Evolutionary conservation across 768 basidiomycete genomes (phyloP).

Genomic region (Hortiboletus flavorubellus): DNA sequence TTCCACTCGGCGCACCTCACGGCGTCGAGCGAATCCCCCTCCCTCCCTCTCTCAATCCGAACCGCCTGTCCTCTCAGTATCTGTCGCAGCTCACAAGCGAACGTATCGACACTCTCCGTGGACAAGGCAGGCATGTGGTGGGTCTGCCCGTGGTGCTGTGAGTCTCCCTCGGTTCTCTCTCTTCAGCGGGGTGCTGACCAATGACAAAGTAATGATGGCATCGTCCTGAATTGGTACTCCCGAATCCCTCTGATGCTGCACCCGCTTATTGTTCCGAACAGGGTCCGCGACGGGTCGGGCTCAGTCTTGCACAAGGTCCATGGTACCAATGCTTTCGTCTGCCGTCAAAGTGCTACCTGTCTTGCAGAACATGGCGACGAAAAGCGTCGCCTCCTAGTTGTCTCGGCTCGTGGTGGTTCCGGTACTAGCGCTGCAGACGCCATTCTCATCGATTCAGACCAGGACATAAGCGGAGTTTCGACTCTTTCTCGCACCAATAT

Average conservation of each 20-base stretch:
- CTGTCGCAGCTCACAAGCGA: slow-evolving; percentile 18
- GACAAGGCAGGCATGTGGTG: slow-evolving; percentile 23
- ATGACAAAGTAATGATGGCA: slow-evolving; percentile 24
- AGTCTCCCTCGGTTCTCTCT: slow-evolving; percentile 4
- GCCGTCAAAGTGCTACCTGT: not conserved
- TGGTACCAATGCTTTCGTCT: not conserved
- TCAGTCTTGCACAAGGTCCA: slow-evolving; percentile 1
- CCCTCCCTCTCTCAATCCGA: slow-evolving; percentile 6
- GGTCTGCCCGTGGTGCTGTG: slow-evolving; percentile 27
- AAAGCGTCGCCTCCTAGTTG: not conserved
- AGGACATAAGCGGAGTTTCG: slow-evolving; percentile 3
- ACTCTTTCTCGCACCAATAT: not conserved
- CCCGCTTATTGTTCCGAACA: slow-evolving; percentile 11
- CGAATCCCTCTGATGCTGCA: not conserved
- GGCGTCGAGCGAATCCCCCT: slow-evolving; percentile 30
- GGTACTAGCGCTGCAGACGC: slow-evolving; percentile 17
- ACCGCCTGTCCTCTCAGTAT: slow-evolving; percentile 7
- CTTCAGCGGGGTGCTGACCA: slow-evolving; percentile 4
- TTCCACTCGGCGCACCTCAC: no score
- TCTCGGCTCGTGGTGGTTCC: not conserved
- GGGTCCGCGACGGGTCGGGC: slow-evolving; percentile 11
- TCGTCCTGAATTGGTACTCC: slow-evolving; percentile 29
- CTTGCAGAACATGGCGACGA: not conserved
- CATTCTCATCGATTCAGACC: slow-evolving; percentile 22
- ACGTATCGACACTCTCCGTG: slow-evolving; percentile 15